These are phyloP conservation scores for Avena sativa DNA, from an alignment of 176 grass and related monocot species.

Conservation along the genomic window DNA sequence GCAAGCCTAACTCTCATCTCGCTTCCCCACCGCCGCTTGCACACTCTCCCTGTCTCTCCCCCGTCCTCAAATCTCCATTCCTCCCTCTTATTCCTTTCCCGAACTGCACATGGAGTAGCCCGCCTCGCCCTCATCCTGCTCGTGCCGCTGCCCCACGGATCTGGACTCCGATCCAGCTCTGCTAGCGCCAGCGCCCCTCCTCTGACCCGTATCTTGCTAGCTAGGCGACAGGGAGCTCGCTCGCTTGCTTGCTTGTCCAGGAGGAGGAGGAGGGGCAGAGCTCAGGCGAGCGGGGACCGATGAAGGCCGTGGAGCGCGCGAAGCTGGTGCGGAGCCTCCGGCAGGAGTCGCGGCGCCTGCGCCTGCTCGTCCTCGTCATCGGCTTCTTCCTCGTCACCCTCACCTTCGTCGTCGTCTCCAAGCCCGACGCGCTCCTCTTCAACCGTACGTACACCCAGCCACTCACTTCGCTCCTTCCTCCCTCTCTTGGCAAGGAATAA, in stretches of 20 bases:
- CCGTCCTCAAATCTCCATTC: not conserved
- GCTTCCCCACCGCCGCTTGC: not conserved
- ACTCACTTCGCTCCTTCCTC: not conserved
- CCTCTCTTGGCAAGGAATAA: not conserved
- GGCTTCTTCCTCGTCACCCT: conserved; percentile 83
- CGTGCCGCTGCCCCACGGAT: not conserved
- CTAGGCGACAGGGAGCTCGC: not conserved
- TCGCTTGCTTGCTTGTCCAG: not conserved
- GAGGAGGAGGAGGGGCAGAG: not conserved
- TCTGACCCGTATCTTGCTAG: conserved; percentile 1
- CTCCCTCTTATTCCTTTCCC: not conserved
- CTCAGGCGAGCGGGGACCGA: not conserved
- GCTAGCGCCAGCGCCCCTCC: not conserved
- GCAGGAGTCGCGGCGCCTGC: conserved; percentile 15
- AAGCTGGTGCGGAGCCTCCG: conserved; percentile 46
- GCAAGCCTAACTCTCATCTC: not conserved
- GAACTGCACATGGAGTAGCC: conserved; percentile 2
- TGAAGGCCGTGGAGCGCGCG: conserved; percentile 70
- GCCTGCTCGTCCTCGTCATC: conserved; percentile 54
- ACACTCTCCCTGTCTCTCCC: not conserved
- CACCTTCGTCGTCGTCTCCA: conserved; percentile 53
- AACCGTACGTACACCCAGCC: conserved; percentile 9
- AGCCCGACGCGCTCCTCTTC: conserved; percentile 74
- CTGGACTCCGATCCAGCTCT: not conserved
- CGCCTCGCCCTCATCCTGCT: not conserved